Evolutionary conservation across 1,284 basidiomycete species (phyloP).

Genomic region (Sanghuangporus sanghuang): DNA sequence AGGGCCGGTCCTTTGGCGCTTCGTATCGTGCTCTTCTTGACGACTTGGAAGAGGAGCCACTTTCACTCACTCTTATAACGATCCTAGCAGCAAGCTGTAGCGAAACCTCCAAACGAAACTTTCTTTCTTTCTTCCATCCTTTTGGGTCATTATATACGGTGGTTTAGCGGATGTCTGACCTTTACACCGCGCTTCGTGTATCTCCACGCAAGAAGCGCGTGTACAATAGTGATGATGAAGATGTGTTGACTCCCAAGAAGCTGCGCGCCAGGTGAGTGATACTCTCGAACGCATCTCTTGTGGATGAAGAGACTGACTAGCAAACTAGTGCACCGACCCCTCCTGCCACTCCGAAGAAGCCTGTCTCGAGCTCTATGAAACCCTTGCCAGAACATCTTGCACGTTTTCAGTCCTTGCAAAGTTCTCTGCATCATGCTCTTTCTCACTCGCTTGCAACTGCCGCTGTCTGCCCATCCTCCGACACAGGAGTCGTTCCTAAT

Average conservation of each 20-base stretch:
- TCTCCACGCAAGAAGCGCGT: conserved; percentile 65
- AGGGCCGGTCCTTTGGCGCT: conserved; percentile 3
- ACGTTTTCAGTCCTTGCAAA: conserved; percentile 57
- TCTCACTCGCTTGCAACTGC: conserved; percentile 78
- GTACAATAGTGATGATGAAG: conserved; percentile 43
- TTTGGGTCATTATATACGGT: background rate
- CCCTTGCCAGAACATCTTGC: conserved; percentile 53
- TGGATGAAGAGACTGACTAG: background rate
- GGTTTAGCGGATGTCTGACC: conserved; percentile 40
- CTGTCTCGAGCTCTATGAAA: conserved; percentile 20
- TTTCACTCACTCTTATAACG: background rate
- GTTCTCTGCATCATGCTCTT: conserved; percentile 68
- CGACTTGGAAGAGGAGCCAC: background rate
- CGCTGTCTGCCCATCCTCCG: conserved; percentile 68
- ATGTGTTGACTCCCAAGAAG: conserved; percentile 60
- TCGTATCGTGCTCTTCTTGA: background rate
- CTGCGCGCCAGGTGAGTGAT: conserved; percentile 47
- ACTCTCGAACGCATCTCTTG: background rate
- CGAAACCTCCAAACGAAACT: background rate
- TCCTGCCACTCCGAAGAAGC: conserved; percentile 35
- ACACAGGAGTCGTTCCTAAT: conserved; percentile 67
- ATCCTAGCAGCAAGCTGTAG: background rate
- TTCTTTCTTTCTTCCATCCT: background rate
- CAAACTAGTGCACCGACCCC: conserved; percentile 26
- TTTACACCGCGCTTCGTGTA: conserved; percentile 54